These are phyloP conservation scores for Schoenoplectus tabernaemontani DNA, from an alignment of 202 grass and related monocot species.

Conservation along the genomic window DNA sequence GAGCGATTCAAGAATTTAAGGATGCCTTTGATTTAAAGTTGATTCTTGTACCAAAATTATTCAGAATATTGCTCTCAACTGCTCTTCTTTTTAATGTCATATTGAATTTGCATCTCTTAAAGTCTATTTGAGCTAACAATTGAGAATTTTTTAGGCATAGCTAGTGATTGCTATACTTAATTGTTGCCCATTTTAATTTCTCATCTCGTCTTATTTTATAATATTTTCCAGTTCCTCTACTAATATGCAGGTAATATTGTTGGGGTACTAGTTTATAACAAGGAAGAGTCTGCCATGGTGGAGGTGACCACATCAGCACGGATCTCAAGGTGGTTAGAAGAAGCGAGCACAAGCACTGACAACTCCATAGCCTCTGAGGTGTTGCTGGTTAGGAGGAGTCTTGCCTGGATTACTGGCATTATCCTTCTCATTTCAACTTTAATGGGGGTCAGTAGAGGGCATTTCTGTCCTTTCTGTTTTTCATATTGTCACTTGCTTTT, in stretches of 20 bases:
- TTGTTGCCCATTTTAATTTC: not conserved
- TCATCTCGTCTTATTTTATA: conserved; percentile 3
- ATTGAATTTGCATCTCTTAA: not conserved
- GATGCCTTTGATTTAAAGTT: not conserved
- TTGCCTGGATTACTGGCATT: conserved; percentile 91
- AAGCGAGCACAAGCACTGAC: conserved; percentile 36
- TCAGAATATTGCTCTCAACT: not conserved
- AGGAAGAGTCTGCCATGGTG: conserved; percentile 44
- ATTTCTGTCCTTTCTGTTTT: not conserved
- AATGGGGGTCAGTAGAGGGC: conserved; percentile 66
- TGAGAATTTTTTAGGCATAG: not conserved
- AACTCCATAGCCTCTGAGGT: conserved; percentile 21
- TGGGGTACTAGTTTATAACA: conserved; percentile 49
- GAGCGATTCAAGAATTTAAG: not conserved
- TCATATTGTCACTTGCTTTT: not conserved
- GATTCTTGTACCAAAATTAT: not conserved
- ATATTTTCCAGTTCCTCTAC: not conserved
- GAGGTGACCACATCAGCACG: conserved; percentile 47
- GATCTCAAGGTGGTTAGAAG: conserved; percentile 58
- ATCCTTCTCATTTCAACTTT: conserved; percentile 85
- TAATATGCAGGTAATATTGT: conserved; percentile 66
- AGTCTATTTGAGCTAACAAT: not conserved
- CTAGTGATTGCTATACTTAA: not conserved
- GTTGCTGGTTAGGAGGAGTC: conserved; percentile 51
- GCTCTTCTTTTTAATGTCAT: not conserved